Evolutionary conservation across 441 rosid species (phyloP).

Genomic region (Adansonia gregorii): DNA sequence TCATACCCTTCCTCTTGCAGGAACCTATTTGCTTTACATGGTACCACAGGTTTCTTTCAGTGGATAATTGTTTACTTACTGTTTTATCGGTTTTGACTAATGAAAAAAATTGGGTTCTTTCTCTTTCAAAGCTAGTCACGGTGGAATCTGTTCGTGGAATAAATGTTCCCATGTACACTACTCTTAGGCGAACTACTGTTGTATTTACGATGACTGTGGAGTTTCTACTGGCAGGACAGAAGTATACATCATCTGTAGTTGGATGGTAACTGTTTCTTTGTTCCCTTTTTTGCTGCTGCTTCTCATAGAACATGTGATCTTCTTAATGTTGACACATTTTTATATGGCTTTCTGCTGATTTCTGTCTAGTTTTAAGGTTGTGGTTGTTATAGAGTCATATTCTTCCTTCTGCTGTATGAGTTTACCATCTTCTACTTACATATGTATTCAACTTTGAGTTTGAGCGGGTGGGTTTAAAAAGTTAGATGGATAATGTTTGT

Average conservation of each 20-base stretch:
- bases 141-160: constrained; percentile 97
- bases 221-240: constrained; percentile 78
- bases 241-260: constrained; percentile 61
- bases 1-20: constrained; percentile 77
- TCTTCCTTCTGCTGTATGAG: background rate
- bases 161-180: constrained; percentile 97
- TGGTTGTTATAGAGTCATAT: background rate
- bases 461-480: constrained; percentile 12
- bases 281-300: no score
- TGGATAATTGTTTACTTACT: background rate
- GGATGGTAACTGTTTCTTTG: constrained; percentile 62
- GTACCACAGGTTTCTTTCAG: constrained; percentile 39
- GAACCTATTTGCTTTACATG: constrained; percentile 86
- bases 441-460: background rate
- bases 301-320: constrained; percentile 2
- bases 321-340: background rate
- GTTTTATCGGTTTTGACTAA: constrained; percentile 15
- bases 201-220: constrained; percentile 90
- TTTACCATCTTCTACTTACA: background rate
- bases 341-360: background rate
- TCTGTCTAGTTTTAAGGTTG: background rate
- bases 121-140: constrained; percentile 72
- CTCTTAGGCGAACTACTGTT: constrained; percentile 88
- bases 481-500: background rate
- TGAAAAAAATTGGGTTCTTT: constrained; percentile 30